A percentile compares a stretch with the other conserved stretches of the same genome.
Conservation (phyloP, 805 yeast genomes). For the Clavispora vitiphila region DNA sequence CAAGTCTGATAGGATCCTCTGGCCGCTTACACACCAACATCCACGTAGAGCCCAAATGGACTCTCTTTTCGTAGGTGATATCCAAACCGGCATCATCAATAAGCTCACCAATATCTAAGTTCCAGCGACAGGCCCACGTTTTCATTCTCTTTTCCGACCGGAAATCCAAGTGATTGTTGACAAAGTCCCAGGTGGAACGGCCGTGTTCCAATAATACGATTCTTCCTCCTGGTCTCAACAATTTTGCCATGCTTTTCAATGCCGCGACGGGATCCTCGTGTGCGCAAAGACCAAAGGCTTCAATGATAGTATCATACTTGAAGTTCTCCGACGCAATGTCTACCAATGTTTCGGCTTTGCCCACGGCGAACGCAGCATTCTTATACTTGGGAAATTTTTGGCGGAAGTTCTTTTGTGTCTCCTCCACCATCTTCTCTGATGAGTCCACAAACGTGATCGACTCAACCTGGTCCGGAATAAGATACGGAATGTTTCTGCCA, state of each 20-base stretch:
- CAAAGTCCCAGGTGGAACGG: conserved; percentile 69
- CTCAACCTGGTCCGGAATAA: conserved; percentile 53
- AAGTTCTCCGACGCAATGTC: conserved; percentile 46
- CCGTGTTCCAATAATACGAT: conserved; percentile 90
- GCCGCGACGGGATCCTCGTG: conserved; percentile 90
- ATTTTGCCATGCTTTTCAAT: conserved; percentile 60
- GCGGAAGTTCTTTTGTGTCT: conserved; percentile 69
- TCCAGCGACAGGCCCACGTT: conserved; percentile 98
- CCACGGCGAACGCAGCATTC: conserved; percentile 83
- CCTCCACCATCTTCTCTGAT: conserved; percentile 78
- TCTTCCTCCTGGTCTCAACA: conserved; percentile 87
- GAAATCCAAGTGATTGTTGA: conserved; percentile 76
- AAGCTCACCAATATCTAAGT: conserved; percentile 84
- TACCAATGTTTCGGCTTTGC: conserved; percentile 78
- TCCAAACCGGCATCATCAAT: conserved; percentile 80
- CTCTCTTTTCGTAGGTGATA: conserved; percentile 71
- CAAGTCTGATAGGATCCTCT: conserved; percentile 51
- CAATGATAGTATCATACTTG: conserved; percentile 86
- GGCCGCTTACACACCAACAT: conserved; percentile 69
- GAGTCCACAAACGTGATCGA: conserved; percentile 86
- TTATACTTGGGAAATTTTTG: conserved; percentile 59
- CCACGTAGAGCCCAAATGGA: conserved; percentile 93
- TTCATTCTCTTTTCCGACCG: conserved; percentile 79
- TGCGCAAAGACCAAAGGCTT: conserved; percentile 93
- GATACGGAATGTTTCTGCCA: conserved; percentile 81